Evolutionary conservation across 208 protist species (phyloP).

Genomic region (Leishmania tropica): DNA sequence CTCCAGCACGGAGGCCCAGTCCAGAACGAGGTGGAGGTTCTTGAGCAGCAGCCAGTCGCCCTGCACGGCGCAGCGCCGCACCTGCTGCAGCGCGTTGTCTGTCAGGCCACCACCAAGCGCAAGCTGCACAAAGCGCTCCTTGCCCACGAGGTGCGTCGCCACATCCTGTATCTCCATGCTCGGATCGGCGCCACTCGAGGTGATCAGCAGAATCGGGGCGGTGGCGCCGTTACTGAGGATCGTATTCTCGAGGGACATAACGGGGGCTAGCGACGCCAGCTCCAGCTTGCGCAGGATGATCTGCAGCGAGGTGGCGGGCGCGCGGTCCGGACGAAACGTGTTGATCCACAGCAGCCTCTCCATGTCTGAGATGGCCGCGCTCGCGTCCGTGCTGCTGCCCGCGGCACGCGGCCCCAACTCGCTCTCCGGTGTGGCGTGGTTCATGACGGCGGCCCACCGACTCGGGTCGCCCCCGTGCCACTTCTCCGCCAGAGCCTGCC

Average conservation of each 20-base stretch:
- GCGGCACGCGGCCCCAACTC: constrained; percentile 1
- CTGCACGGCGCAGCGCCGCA: constrained; percentile 81
- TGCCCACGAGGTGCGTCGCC: constrained; percentile 66
- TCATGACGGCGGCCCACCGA: constrained; percentile 84
- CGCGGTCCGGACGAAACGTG: constrained; percentile 96
- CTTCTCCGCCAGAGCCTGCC: constrained; percentile 43
- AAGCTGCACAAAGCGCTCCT: constrained; percentile 90
- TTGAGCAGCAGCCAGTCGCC: constrained; percentile 96
- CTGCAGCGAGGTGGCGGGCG: constrained; percentile 80
- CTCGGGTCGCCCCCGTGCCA: constrained; percentile 57
- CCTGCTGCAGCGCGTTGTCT: constrained; percentile 84
- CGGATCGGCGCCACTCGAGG: constrained; percentile 94
- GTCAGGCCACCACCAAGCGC: constrained; percentile 96
- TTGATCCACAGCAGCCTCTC: constrained; percentile 95
- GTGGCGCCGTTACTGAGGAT: constrained; percentile 37
- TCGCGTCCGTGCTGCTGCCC: background rate
- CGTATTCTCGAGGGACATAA: constrained; percentile 74
- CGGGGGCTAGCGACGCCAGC: constrained; percentile 74
- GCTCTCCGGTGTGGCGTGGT: constrained; percentile 64
- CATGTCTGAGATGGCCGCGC: constrained; percentile 64
- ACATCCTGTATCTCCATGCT: constrained; percentile 94
- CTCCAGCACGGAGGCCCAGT: constrained; percentile 93
- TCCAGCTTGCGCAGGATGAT: constrained; percentile 65
- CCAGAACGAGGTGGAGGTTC: constrained; percentile 96
- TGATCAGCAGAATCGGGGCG: constrained; percentile 94